Evolutionary conservation across 1,284 basidiomycete genomes (phyloP).

Genomic region (Vanrija sp.): DNA sequence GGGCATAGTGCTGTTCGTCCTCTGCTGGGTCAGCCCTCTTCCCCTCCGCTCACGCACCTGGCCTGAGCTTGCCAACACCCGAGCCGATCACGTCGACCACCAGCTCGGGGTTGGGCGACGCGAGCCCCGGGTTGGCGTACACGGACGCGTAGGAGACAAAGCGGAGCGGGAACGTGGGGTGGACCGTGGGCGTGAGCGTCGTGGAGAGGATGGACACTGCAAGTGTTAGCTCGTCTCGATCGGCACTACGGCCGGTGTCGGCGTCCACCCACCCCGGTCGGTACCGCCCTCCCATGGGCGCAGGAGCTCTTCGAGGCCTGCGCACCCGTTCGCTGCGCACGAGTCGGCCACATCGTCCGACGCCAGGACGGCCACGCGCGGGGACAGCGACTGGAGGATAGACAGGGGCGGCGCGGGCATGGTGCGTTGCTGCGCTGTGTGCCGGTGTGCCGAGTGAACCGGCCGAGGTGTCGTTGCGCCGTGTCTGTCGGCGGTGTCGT

Average conservation of each 20-base stretch:
- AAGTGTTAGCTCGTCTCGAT: not conserved
- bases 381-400: slow-evolving; percentile 46
- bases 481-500: not conserved
- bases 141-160: slow-evolving; percentile 45
- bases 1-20: slow-evolving; percentile 44
- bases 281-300: slow-evolving; percentile 47
- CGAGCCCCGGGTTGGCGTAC: slow-evolving; percentile 26
- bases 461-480: no score
- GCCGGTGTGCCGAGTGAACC: no score
- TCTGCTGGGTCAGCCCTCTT: slow-evolving; percentile 19
- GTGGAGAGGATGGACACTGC: slow-evolving; percentile 47
- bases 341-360: slow-evolving; percentile 44
- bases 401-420: slow-evolving; percentile 47
- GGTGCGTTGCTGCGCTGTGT: not conserved
- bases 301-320: slow-evolving; percentile 46
- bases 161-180: slow-evolving; percentile 45
- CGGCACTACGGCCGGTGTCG: not conserved
- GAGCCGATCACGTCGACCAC: slow-evolving; percentile 42
- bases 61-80: slow-evolving; percentile 16
- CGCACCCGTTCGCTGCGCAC: slow-evolving; percentile 46
- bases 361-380: slow-evolving; percentile 46
- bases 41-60: slow-evolving; percentile 1
- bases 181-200: slow-evolving; percentile 44
- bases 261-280: slow-evolving; percentile 40
- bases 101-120: slow-evolving; percentile 41